These are phyloP conservation scores for Ophiosphaerella korrae DNA, from an alignment of 2,329 filamentous ascomycete genomes.

Conservation along the genomic window DNA sequence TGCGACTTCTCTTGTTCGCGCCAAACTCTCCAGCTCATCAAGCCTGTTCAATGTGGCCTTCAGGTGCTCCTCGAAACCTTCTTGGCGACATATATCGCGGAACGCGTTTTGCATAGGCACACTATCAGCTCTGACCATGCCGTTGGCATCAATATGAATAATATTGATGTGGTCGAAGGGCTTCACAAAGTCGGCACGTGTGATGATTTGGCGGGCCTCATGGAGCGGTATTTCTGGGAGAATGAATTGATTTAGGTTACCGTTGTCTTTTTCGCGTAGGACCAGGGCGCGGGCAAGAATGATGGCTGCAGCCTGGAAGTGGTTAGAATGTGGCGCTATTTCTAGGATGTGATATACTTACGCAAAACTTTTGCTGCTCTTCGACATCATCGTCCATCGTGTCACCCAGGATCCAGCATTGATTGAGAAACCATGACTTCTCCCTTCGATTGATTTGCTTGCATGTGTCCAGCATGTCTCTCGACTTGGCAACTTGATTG, in stretches of 20 bases:
- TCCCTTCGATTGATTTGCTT: conserved; percentile 71
- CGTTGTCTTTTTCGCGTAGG: conserved; percentile 68
- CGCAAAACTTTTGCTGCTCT: conserved; percentile 93
- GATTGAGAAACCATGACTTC: conserved; percentile 80
- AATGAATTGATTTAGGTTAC: conserved; percentile 69
- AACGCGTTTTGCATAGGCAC: conserved; percentile 97
- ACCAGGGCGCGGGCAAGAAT: conserved; percentile 88
- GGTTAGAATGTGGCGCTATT: conserved; percentile 4
- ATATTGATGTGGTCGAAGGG: conserved; percentile 90
- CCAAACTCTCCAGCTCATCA: conserved; percentile 86
- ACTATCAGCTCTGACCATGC: conserved; percentile 86
- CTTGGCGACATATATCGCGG: conserved; percentile 73
- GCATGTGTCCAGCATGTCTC: conserved; percentile 81
- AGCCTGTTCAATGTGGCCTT: conserved; percentile 84
- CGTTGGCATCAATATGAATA: conserved; percentile 87
- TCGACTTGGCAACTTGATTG: conserved; percentile 81
- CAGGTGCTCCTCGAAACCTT: conserved; percentile 80
- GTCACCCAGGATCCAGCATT: conserved; percentile 73
- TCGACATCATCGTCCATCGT: conserved; percentile 96
- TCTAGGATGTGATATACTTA: conserved; percentile 48
- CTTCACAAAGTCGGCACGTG: conserved; percentile 88
- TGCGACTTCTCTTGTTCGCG: conserved; percentile 86
- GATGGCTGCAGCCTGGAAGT: conserved; percentile 78
- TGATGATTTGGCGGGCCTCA: conserved; percentile 75
- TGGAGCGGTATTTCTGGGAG: conserved; percentile 69